Conservation (phyloP, 305 asterid genomes). For the Fraxinus greggii region DNA sequence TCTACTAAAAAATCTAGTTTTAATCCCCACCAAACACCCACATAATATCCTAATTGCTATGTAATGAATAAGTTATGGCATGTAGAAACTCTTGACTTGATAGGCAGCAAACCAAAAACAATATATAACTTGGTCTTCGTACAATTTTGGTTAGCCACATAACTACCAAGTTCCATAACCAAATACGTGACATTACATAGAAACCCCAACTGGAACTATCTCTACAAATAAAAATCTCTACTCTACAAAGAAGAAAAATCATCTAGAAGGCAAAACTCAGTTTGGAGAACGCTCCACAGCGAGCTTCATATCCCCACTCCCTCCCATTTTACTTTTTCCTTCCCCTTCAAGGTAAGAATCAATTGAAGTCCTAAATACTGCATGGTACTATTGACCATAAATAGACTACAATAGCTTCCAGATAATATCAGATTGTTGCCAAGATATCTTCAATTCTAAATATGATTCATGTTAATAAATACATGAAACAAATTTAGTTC, state of each 20-base stretch:
- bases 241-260: not conserved
- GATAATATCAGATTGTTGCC: constrained; percentile 3
- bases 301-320: not conserved
- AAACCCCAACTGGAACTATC: not conserved
- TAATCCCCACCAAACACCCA: too few relatives aligned
- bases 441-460: constrained; percentile 24
- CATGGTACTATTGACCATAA: not conserved
- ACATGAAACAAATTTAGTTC: constrained; percentile 35
- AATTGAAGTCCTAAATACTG: constrained; percentile 7
- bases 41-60: not conserved
- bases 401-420: not conserved
- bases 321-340: not conserved
- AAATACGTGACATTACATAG: not conserved
- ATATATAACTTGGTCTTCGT: not conserved
- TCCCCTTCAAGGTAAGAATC: not conserved
- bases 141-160: not conserved
- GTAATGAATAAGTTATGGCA: not conserved
- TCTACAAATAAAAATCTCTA: not conserved
- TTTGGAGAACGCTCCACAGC: not conserved
- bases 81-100: not conserved
- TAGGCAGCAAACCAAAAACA: not conserved
- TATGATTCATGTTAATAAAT: constrained; percentile 33
- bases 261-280: not conserved
- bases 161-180: not conserved
- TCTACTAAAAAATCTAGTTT: too few relatives aligned